A percentile compares a stretch with the other conserved stretches of the same genome.
Evolutionary conservation across 2,329 filamentous ascomycete genomes (phyloP).

Genomic region (Aspergillus aculeatinus): DNA sequence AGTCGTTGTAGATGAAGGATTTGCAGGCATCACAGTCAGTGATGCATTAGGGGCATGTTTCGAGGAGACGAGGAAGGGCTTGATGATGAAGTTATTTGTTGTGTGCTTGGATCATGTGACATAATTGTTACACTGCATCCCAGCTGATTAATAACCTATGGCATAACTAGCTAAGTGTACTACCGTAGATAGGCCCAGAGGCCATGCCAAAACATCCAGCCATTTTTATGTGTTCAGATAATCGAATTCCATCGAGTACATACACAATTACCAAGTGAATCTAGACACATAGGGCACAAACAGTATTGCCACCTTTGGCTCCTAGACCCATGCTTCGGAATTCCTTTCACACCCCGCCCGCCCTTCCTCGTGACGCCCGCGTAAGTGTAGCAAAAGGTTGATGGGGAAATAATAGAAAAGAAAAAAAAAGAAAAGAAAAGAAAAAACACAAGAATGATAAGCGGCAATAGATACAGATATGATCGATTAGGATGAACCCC

Average conservation of each 20-base stretch:
- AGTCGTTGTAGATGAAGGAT: too few species aligned
- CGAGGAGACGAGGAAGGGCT: too few species aligned
- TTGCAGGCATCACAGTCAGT: too few species aligned
- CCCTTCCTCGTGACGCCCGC: constrained; percentile 28
- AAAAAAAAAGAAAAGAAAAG: background rate
- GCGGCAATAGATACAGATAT: constrained; percentile 10
- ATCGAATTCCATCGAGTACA: background rate
- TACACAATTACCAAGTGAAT: constrained; percentile 1
- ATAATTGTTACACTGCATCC: too few species aligned
- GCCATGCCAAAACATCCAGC: too few species aligned
- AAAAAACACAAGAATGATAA: constrained; percentile 7
- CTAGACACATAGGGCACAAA: constrained; percentile 15
- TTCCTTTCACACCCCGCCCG: constrained; percentile 17
- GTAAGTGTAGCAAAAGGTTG: constrained; percentile 8
- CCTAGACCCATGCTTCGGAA: constrained; percentile 29
- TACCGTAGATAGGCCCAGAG: too few species aligned
- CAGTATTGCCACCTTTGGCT: constrained; percentile 24
- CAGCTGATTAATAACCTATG: too few species aligned
- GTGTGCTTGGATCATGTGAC: too few species aligned
- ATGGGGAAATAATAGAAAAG: constrained; percentile 4
- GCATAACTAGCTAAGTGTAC: too few species aligned
- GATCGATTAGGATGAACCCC: background rate
- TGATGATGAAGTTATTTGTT: too few species aligned
- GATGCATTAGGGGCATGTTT: too few species aligned
- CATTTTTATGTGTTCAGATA: too few species aligned